These are phyloP conservation scores for Agarophyton chilense DNA, from an alignment of 23 red algal genomes.

Conservation along the genomic window DNA sequence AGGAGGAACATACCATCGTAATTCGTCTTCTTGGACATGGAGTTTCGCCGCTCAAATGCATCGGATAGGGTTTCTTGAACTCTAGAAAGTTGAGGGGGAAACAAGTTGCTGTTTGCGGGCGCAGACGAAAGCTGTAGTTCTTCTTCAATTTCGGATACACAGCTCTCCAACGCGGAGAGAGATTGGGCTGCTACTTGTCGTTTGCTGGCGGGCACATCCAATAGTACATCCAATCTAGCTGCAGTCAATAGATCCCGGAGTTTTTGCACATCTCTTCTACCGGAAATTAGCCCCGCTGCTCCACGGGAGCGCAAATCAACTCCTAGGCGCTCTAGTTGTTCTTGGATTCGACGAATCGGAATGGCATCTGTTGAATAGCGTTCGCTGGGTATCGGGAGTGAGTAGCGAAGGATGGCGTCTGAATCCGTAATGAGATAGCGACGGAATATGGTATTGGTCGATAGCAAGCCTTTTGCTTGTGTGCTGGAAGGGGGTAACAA, in stretches of 20 bases:
- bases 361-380: constrained; percentile 2
- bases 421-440: constrained; percentile 89
- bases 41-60: constrained; percentile 39
- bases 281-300: constrained; percentile 42
- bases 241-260: constrained; percentile 32
- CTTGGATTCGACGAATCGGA: constrained; percentile 63
- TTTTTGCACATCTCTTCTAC: constrained; percentile 55
- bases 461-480: constrained; percentile 53
- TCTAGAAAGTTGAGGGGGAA: constrained; percentile 20
- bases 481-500: neutral
- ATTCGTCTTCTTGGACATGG: constrained; percentile 52
- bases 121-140: constrained; percentile 34
- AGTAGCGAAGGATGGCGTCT: constrained; percentile 84
- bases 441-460: constrained; percentile 84
- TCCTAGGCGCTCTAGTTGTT: constrained; percentile 57
- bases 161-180: constrained; percentile 56
- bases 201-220: constrained; percentile 64
- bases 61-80: constrained; percentile 39
- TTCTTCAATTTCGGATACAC: constrained; percentile 37
- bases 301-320: constrained; percentile 75
- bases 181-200: constrained; percentile 42
- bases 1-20: constrained; percentile 51
- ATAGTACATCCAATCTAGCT: constrained; percentile 67
- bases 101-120: neutral
- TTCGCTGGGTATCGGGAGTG: constrained; percentile 82